These are phyloP conservation scores for Groenewaldozyma salmanticensis DNA, from an alignment of 805 yeast species.

Conservation along the genomic window DNA sequence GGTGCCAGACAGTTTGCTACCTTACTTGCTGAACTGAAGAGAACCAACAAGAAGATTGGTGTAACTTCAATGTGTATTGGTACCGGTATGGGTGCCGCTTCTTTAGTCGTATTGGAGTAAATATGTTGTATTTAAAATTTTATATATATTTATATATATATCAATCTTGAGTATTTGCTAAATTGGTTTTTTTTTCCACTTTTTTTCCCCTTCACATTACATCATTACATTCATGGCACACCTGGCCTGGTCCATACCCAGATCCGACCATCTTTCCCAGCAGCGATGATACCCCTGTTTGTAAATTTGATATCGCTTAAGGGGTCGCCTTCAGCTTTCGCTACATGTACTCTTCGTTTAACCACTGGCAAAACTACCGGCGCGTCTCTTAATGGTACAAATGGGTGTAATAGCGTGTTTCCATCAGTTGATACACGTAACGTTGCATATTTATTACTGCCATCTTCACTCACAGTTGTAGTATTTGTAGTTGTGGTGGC, in stretches of 20 bases:
- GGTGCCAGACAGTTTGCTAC: constrained; percentile 94
- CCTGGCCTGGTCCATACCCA: constrained; percentile 26
- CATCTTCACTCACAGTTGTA: neutral
- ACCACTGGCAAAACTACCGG: constrained; percentile 23
- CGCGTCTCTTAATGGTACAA: constrained; percentile 18
- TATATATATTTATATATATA: constrained; percentile 1
- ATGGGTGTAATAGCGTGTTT: constrained; percentile 17
- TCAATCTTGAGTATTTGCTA: neutral
- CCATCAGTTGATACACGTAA: neutral
- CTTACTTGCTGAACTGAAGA: constrained; percentile 63
- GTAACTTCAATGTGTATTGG: constrained; percentile 96
- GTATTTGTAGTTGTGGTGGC: neutral
- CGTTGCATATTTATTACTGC: neutral
- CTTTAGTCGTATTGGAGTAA: constrained; percentile 70
- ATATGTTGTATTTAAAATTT: neutral
- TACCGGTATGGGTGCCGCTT: constrained; percentile 98
- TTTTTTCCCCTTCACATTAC: constrained; percentile 1
- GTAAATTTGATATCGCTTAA: constrained; percentile 22
- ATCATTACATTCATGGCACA: neutral
- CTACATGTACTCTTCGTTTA: constrained; percentile 17
- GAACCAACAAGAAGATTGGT: constrained; percentile 65
- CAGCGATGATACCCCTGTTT: constrained; percentile 16
- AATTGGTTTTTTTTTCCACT: neutral
- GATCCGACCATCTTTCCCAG: constrained; percentile 26
- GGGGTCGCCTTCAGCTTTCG: constrained; percentile 20